Evolutionary conservation across 2,329 filamentous ascomycete genomes (phyloP), one percentile per base, ranked within the genome.

Genomic region (Calonectria leucothoes): DNA sequence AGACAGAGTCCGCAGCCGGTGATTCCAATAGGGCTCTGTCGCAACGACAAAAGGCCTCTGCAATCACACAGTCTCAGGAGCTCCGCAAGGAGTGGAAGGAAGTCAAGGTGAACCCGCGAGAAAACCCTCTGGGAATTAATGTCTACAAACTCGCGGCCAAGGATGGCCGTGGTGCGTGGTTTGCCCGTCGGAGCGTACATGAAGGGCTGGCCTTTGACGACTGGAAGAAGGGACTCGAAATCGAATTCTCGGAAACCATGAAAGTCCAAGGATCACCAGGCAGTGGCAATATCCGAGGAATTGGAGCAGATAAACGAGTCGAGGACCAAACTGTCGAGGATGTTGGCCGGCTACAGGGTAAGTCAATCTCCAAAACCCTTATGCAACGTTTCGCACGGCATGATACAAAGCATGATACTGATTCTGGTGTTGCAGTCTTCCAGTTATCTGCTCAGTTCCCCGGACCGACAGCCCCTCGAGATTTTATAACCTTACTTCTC

Each of bases 41-140:
- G 7, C 78, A 81, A n/a, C 77, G 81, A 8, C 79, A 80, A 42
- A 85, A 88, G 2, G 85, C 89, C 4, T 85, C 89, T 27, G 84
- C 88, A 11, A 84, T 91, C n/a, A 87, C 76, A 31, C 77, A 83
- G 20, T 80, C 91, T 37, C 87, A 86, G 33, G 85, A 89, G 25
- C 85, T 98, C n/a, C 92, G 93, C 72, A 94, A 94, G 81, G 91
- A 95, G 84, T 98, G 96, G 95, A 98, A 97, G 83, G 93, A 95
- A 51, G 86, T 96, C 80, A 96, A 95, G 84, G 85, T 95, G 69
- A 91, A 89, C 51, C 84, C 90, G 4, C 92, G 89, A 77, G 93
- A 96, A 25, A 97, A 97, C 80, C 94, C 95, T 0, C 87, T 95
- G 11, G 92, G 89, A 0, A 92, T 98, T 74, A 89, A 88, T 69